Evolutionary conservation across 805 yeast species (phyloP).

Genomic region (Hanseniaspora mollemarum): DNA sequence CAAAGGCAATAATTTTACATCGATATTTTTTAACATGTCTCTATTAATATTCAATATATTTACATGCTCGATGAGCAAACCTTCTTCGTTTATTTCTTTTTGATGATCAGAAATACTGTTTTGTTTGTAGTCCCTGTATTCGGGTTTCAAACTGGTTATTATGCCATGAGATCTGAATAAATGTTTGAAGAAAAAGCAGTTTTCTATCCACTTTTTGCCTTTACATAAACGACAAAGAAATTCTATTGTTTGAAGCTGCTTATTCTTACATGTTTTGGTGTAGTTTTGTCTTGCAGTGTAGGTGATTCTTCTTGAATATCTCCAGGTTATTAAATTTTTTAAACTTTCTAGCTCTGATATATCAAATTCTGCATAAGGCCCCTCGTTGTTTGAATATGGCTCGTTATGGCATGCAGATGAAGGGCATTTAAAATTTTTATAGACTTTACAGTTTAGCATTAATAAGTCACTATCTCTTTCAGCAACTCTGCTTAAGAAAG

Average conservation of each 20-base stretch:
- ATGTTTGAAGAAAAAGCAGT: constrained; percentile 19
- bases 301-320: constrained; percentile 2
- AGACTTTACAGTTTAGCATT: constrained; percentile 17
- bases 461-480: neutral
- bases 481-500: neutral
- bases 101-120: neutral
- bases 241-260: constrained; percentile 7
- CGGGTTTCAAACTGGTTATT: constrained; percentile 15
- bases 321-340: constrained; percentile 17
- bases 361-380: neutral
- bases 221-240: constrained; percentile 22
- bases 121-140: neutral
- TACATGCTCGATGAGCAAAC: constrained; percentile 4
- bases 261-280: neutral
- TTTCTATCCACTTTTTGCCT: constrained; percentile 22
- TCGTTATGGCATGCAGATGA: constrained; percentile 14
- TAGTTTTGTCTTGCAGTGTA: too few species aligned
- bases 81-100: constrained; percentile 1
- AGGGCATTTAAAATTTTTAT: constrained; percentile 20
- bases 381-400: neutral
- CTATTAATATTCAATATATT: constrained; percentile 8
- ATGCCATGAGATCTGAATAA: constrained; percentile 23
- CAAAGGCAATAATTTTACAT: constrained; percentile 19
- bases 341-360: constrained; percentile 8
- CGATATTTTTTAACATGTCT: constrained; percentile 16